These are phyloP conservation scores for Solanum dulcamara DNA, from an alignment of 257 asterid genomes.

Conservation along the genomic window DNA sequence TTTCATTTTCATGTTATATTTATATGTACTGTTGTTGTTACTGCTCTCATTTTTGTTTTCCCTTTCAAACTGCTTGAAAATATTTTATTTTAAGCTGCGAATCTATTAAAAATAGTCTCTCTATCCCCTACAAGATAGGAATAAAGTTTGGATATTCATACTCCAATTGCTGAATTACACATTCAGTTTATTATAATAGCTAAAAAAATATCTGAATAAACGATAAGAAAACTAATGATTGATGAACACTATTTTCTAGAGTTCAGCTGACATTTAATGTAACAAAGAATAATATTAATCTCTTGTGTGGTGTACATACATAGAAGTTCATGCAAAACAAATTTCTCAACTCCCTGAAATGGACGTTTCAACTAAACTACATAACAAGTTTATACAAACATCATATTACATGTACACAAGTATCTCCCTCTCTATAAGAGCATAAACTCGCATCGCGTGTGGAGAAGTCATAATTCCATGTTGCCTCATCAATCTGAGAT, in stretches of 20 bases:
- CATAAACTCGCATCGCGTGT: background rate
- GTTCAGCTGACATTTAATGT: background rate
- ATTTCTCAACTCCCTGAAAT: background rate
- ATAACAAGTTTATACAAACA: background rate
- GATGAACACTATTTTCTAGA: background rate
- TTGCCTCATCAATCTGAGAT: background rate
- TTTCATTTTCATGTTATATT: too few relatives aligned
- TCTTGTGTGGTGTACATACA: background rate
- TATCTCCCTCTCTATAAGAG: background rate
- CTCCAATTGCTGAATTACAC: too few relatives aligned
- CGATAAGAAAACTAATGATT: background rate
- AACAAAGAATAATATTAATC: background rate
- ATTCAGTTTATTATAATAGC: too few relatives aligned
- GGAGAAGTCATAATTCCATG: background rate
- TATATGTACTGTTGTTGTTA: too few relatives aligned
- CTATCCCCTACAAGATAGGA: background rate
- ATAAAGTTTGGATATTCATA: too few relatives aligned
- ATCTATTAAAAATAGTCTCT: too few relatives aligned
- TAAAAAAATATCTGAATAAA: too few relatives aligned
- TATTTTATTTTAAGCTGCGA: too few relatives aligned
- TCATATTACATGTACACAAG: conserved; percentile 4
- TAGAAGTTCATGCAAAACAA: background rate
- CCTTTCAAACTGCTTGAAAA: too few relatives aligned
- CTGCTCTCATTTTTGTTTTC: too few relatives aligned
- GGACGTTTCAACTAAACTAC: background rate